Conservation (phyloP, 371 early-diverging fungal species). For the Zancudomyces culisetae region DNA sequence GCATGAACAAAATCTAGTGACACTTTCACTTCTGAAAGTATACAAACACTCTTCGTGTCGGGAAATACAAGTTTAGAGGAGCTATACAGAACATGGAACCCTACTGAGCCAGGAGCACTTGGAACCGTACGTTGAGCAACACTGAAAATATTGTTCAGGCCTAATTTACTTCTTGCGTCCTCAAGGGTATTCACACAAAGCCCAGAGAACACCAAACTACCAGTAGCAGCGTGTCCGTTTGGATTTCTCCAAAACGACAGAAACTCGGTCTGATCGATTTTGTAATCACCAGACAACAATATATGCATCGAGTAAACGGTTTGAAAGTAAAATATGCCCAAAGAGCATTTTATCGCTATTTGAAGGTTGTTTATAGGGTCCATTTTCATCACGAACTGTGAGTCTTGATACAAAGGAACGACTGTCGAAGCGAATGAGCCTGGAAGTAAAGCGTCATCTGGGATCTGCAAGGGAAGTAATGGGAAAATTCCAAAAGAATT, state of each 20-base stretch:
- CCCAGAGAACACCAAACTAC: constrained; percentile 4
- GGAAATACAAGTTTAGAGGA: constrained; percentile 13
- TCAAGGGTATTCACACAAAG: constrained; percentile 14
- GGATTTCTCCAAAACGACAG: constrained; percentile 17
- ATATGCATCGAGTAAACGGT: constrained; percentile 25
- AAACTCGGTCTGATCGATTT: constrained; percentile 19
- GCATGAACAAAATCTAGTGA: constrained; percentile 17
- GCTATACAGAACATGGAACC: constrained; percentile 15
- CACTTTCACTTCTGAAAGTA: constrained; percentile 23
- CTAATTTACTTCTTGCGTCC: constrained; percentile 24
- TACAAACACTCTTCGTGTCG: constrained; percentile 16
- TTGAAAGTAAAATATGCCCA: constrained; percentile 41
- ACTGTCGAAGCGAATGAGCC: constrained; percentile 15
- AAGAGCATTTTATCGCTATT: constrained; percentile 40
- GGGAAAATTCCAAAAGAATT: constrained; percentile 41
- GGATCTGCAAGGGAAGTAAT: constrained; percentile 22
- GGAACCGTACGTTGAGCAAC: constrained; percentile 22
- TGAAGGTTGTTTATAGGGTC: constrained; percentile 37
- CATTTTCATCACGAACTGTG: constrained; percentile 23
- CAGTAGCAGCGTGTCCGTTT: constrained; percentile 4
- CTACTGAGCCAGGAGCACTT: too few relatives aligned
- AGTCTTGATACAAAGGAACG: constrained; percentile 25
- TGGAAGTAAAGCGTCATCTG: constrained; percentile 18
- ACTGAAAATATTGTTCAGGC: constrained; percentile 26
- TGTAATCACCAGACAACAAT: constrained; percentile 17